phyloP scores from a whole-genome alignment of 768 basidiomycete genomes.

The Antrodiella citrinella region DNA sequence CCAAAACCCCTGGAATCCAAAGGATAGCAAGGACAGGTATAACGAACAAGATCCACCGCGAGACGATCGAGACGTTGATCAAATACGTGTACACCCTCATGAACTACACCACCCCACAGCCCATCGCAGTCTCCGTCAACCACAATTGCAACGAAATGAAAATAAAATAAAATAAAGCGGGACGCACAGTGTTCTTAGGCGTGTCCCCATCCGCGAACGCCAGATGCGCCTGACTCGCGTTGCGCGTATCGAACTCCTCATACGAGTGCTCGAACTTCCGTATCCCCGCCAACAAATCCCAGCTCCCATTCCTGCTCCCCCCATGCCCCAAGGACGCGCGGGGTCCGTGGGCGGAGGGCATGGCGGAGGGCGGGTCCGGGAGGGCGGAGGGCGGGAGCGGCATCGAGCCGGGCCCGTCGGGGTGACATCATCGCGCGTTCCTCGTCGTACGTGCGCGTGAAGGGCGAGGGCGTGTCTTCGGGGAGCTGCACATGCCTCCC shows the following conservation, averaged over 20 bases:
- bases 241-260: conserved; percentile 48
- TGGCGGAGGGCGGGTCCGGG: background rate
- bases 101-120: conserved; percentile 30
- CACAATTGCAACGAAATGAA: background rate
- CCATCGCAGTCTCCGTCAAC: too few relatives aligned
- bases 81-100: conserved; percentile 65
- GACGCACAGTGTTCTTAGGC: conserved; percentile 44
- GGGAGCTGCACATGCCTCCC: conserved; percentile 9
- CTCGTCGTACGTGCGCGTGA: conserved; percentile 16
- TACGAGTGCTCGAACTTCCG: conserved; percentile 47
- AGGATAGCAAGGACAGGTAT: conserved; percentile 58
- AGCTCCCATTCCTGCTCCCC: conserved; percentile 28
- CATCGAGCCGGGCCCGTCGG: conserved; percentile 1
- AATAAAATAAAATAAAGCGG: conserved; percentile 1
- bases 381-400: background rate
- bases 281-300: conserved; percentile 43
- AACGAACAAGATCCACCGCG: conserved; percentile 76
- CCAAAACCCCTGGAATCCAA: conserved; percentile 74
- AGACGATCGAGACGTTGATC: conserved; percentile 65
- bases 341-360: background rate
- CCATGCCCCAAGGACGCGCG: background rate
- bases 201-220: conserved; percentile 55
- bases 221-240: conserved; percentile 43
- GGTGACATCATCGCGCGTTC: conserved; percentile 13
- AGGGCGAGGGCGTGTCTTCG: conserved; percentile 5